Percentiles rank a stretch among this genome's conserved stretches.
Conservation (phyloP, 2,329 filamentous ascomycete species). For the Grosmannia clavigera region DNA sequence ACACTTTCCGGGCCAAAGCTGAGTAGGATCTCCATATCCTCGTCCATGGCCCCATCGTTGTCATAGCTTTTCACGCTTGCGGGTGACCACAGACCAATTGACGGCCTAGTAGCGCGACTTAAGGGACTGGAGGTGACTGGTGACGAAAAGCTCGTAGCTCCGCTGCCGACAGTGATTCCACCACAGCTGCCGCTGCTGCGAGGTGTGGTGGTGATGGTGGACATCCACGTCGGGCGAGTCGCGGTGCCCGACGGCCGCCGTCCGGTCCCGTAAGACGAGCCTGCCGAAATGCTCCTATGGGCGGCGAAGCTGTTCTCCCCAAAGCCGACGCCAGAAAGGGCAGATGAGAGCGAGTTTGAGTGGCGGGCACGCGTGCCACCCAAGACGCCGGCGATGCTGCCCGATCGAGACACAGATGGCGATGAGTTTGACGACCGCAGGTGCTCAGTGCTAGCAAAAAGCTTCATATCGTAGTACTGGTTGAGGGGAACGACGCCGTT, state of each 20-base stretch:
- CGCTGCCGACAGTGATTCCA: conserved; percentile 28
- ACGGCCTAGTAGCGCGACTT: conserved; percentile 24
- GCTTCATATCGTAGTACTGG: conserved; percentile 58
- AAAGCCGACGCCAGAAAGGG: conserved; percentile 12
- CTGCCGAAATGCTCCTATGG: conserved; percentile 15
- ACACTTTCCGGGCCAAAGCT: conserved; percentile 11
- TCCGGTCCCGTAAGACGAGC: conserved; percentile 6
- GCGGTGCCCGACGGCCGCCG: conserved; percentile 7
- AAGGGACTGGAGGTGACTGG: conserved; percentile 9
- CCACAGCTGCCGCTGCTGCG: conserved; percentile 11
- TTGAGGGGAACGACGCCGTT: conserved; percentile 32
- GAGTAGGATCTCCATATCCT: conserved; percentile 22
- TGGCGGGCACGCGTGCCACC: conserved; percentile 26
- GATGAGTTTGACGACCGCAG: conserved; percentile 35
- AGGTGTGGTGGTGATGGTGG: not conserved
- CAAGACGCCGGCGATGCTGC: conserved; percentile 20
- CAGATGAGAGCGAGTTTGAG: conserved; percentile 27
- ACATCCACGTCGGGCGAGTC: not conserved
- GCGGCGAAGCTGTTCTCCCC: conserved; percentile 14
- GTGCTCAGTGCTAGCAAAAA: conserved; percentile 67
- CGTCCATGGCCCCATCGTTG: conserved; percentile 20
- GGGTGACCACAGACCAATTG: conserved; percentile 37
- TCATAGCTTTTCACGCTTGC: conserved; percentile 20
- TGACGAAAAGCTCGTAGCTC: conserved; percentile 20
- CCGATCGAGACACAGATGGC: conserved; percentile 13